Evolutionary conservation across 352 stramenopile genomes (phyloP).

Genomic region (Phytophthora pinifolia): DNA sequence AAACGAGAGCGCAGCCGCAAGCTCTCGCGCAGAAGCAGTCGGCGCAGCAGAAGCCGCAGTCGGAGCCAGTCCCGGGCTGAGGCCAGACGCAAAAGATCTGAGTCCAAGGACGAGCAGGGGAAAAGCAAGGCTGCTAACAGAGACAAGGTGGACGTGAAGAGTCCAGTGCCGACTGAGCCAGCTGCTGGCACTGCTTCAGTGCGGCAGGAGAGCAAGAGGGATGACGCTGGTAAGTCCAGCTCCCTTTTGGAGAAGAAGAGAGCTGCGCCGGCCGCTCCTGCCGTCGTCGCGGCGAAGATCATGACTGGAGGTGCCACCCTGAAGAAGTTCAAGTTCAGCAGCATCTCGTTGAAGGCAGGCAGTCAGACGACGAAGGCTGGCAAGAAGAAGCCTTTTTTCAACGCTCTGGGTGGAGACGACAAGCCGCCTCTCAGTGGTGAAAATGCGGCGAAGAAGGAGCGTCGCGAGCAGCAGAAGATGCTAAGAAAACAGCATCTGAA

Average conservation of each 20-base stretch:
- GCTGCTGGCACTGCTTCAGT: background rate
- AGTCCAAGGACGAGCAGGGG: conserved; percentile 20
- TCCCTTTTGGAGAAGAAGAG: conserved; percentile 12
- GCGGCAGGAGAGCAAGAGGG: background rate
- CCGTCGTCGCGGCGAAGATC: conserved; percentile 10
- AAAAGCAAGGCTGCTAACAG: background rate
- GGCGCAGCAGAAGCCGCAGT: conserved; percentile 24
- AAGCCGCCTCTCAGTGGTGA: conserved; percentile 21
- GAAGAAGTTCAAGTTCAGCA: conserved; percentile 70
- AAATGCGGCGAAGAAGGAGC: conserved; percentile 35
- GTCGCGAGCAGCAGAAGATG: conserved; percentile 51
- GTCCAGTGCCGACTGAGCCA: background rate
- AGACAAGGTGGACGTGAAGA: conserved; percentile 1
- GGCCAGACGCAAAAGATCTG: conserved; percentile 12
- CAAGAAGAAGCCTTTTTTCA: conserved; percentile 30
- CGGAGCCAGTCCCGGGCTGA: conserved; percentile 14
- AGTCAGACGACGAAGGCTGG: conserved; percentile 5
- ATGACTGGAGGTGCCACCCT: conserved; percentile 14
- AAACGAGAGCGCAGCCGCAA: conserved; percentile 19
- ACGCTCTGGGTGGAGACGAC: conserved; percentile 17
- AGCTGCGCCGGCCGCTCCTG: background rate
- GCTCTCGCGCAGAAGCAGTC: conserved; percentile 25
- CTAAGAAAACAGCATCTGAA: conserved; percentile 65
- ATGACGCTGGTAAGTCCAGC: conserved; percentile 3
- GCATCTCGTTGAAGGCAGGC: conserved; percentile 62